Conservation (phyloP, 2,329 filamentous ascomycete genomes). For the Bimuria novae-zelandiae region DNA sequence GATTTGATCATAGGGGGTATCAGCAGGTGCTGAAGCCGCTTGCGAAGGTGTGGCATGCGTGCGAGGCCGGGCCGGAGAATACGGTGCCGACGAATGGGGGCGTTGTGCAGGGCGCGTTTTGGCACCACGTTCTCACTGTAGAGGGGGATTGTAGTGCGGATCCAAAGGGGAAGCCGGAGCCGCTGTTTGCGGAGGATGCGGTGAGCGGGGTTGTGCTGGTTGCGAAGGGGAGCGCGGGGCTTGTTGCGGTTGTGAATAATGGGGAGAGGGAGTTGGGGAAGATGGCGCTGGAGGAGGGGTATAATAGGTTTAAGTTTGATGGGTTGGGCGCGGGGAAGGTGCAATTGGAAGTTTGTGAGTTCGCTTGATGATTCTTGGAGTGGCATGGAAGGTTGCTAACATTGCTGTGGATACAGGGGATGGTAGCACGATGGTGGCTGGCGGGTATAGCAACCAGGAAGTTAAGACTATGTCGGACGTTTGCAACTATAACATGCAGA, state of each 20-base stretch:
- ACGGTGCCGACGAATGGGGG: constrained; percentile 26
- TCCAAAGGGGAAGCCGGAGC: constrained; percentile 44
- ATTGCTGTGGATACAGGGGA: constrained; percentile 8
- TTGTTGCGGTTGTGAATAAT: constrained; percentile 30
- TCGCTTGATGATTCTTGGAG: too few relatives aligned
- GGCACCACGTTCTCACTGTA: constrained; percentile 27
- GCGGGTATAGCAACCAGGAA: constrained; percentile 20
- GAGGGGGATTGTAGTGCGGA: constrained; percentile 48
- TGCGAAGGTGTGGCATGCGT: constrained; percentile 44
- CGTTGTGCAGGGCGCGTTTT: constrained; percentile 22
- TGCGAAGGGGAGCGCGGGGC: constrained; percentile 20
- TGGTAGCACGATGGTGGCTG: constrained; percentile 24
- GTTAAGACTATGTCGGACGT: constrained; percentile 9
- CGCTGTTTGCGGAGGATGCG: constrained; percentile 20
- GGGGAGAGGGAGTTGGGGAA: constrained; percentile 22
- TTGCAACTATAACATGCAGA: constrained; percentile 27
- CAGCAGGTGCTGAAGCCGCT: constrained; percentile 44
- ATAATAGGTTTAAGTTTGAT: constrained; percentile 28
- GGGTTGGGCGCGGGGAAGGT: constrained; percentile 27
- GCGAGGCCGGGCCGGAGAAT: constrained; percentile 26
- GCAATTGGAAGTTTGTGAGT: constrained; percentile 27
- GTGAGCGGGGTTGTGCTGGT: constrained; percentile 30
- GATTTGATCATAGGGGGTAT: constrained; percentile 45
- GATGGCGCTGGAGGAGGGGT: constrained; percentile 17
- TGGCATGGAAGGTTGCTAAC: too few relatives aligned